phyloP scores from a whole-genome alignment of 1,284 basidiomycete species.

The Trichosporon coremiiforme region DNA sequence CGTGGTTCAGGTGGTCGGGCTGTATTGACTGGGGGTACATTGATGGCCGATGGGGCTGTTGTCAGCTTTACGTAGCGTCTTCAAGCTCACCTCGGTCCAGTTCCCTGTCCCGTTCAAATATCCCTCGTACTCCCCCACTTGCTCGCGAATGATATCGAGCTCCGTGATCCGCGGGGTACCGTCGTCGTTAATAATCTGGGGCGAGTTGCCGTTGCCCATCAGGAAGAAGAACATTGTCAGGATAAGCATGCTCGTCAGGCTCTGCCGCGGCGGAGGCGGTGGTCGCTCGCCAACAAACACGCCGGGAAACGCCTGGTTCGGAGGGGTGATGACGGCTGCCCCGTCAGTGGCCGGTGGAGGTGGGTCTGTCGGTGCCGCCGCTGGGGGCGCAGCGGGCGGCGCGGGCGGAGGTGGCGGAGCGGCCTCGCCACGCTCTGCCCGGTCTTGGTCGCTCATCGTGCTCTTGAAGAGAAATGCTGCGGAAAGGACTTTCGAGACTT shows the following conservation, averaged over 20 bases:
- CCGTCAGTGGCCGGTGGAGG: slow-evolving; percentile 1
- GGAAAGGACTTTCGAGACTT: neutral
- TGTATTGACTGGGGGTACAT: slow-evolving; percentile 38
- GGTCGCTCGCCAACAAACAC: slow-evolving; percentile 30
- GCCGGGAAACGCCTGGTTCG: slow-evolving; percentile 21
- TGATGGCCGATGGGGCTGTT: slow-evolving; percentile 38
- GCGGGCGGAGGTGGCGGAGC: slow-evolving; percentile 17
- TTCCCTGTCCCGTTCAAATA: slow-evolving; percentile 45
- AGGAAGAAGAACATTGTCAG: slow-evolving; percentile 44
- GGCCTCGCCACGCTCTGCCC: slow-evolving; percentile 19
- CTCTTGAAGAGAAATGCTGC: neutral
- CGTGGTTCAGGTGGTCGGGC: slow-evolving; percentile 41
- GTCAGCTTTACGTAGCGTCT: no score
- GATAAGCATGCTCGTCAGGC: slow-evolving; percentile 47
- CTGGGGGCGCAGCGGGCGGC: slow-evolving; percentile 3
- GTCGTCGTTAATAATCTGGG: slow-evolving; percentile 44
- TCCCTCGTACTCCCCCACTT: slow-evolving; percentile 43
- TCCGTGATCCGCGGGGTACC: slow-evolving; percentile 43
- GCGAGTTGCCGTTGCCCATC: slow-evolving; percentile 53
- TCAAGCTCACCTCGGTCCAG: slow-evolving; percentile 53
- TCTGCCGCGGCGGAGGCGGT: slow-evolving; percentile 37
- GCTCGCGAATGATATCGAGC: slow-evolving; percentile 38
- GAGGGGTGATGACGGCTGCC: slow-evolving; percentile 8
- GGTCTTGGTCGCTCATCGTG: slow-evolving; percentile 17
- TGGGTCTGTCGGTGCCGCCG: neutral